These are phyloP conservation scores for Erysimum cheiri DNA, from an alignment of 441 rosid genomes.

Conservation along the genomic window DNA sequence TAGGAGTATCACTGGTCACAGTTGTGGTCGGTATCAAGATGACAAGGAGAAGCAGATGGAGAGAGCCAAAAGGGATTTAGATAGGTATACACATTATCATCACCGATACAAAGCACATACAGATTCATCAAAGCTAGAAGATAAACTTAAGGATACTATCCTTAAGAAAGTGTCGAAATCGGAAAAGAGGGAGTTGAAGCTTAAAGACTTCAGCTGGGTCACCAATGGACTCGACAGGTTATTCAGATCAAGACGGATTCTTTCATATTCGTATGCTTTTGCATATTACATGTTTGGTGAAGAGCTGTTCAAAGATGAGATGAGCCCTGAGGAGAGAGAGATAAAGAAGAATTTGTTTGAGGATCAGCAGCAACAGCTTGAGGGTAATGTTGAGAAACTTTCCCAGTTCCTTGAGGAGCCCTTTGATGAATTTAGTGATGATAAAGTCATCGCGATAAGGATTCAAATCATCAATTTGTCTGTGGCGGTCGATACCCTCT, in stretches of 20 bases:
- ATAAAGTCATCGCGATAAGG: constrained; percentile 50
- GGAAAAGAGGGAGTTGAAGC: constrained; percentile 52
- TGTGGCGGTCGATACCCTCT: constrained; percentile 59
- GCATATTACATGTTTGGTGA: constrained; percentile 75
- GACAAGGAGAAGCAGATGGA: constrained; percentile 48
- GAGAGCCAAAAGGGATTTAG: constrained; percentile 54
- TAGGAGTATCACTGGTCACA: constrained; percentile 55
- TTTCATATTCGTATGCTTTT: constrained; percentile 69
- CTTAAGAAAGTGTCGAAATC: constrained; percentile 48
- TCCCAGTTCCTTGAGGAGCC: constrained; percentile 64
- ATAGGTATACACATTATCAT: constrained; percentile 72
- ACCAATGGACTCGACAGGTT: constrained; percentile 59
- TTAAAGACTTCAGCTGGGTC: constrained; percentile 68
- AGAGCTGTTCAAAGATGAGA: constrained; percentile 57
- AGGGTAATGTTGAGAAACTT: constrained; percentile 71
- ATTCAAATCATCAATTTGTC: constrained; percentile 56
- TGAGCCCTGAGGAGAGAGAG: constrained; percentile 52
- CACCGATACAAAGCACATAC: constrained; percentile 68
- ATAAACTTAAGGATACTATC: constrained; percentile 50
- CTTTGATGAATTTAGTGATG: constrained; percentile 53
- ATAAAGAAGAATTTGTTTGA: constrained; percentile 66
- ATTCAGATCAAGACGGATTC: constrained; percentile 64
- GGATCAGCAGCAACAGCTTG: constrained; percentile 82
- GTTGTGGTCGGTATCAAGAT: constrained; percentile 66
- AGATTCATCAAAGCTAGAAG: constrained; percentile 71